Percentiles rank a stretch among this genome's conserved stretches.
Evolutionary conservation across 1,139 yeast genomes (phyloP).

Genomic region (Geotrichum restrictum): DNA sequence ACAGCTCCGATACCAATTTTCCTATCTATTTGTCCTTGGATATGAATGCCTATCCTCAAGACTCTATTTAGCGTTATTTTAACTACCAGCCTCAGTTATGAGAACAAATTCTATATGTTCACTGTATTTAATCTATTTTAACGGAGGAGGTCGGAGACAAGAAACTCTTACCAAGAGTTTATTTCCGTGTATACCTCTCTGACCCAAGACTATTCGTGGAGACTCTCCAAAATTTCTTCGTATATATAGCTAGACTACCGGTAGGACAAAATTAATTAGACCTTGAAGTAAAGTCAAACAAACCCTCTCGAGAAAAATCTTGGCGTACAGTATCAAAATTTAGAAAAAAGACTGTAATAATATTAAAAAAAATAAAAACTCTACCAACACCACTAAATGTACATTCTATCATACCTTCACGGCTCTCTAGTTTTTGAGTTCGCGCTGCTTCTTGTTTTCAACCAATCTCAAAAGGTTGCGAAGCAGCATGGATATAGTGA

Average conservation of each 20-base stretch:
- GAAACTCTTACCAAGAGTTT: constrained; percentile 63
- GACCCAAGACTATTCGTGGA: constrained; percentile 70
- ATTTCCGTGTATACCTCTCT: constrained; percentile 88
- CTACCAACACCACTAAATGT: background rate
- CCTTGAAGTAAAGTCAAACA: too few species aligned
- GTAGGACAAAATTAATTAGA: too few species aligned
- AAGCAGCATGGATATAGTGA: constrained; percentile 87
- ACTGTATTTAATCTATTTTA: constrained; percentile 79
- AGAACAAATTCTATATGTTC: too few species aligned
- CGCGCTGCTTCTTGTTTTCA: constrained; percentile 49
- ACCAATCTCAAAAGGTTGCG: constrained; percentile 80
- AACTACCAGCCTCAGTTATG: too few species aligned
- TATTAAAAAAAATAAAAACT: background rate
- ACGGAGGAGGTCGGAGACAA: constrained; percentile 73
- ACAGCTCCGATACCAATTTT: too few species aligned
- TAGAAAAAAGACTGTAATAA: background rate
- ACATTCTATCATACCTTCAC: background rate
- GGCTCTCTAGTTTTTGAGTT: constrained; percentile 3
- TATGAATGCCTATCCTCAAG: too few species aligned
- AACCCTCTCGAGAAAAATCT: too few species aligned
- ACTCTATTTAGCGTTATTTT: too few species aligned
- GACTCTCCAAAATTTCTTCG: constrained; percentile 84
- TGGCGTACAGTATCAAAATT: too few species aligned
- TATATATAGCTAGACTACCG: constrained; percentile 83
- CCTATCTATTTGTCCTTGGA: too few species aligned